Percentiles rank a stretch among this genome's conserved stretches.
Conservation (phyloP, 2,329 filamentous ascomycete genomes). For the Alternaria hordeiaustralica region DNA sequence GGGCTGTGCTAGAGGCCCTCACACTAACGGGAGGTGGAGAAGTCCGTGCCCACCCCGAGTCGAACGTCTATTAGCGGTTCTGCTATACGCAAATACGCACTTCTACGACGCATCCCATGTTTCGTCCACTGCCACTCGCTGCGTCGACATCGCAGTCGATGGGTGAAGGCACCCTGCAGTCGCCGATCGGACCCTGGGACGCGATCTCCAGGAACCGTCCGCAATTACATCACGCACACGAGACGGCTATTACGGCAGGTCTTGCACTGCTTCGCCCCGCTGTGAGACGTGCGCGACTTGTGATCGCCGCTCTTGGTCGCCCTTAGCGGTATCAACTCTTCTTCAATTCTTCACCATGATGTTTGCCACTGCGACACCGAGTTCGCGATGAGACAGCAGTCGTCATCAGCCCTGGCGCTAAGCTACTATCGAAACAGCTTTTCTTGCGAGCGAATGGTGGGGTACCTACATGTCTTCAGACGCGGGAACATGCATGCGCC, state of each 20-base stretch:
- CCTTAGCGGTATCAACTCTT: background rate
- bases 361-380: background rate
- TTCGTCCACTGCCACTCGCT: background rate
- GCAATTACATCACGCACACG: background rate
- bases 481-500: background rate
- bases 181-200: background rate
- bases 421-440: background rate
- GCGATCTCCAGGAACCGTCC: constrained; percentile 16
- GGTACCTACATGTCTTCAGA: background rate
- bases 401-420: background rate
- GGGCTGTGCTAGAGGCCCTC: constrained; percentile 3
- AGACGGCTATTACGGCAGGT: constrained; percentile 10
- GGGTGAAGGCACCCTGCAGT: background rate
- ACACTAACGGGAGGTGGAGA: constrained; percentile 16
- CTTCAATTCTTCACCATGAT: background rate
- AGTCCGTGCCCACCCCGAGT: constrained; percentile 3
- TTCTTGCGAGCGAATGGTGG: constrained; percentile 1
- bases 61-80: background rate
- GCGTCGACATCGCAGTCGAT: background rate
- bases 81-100: background rate
- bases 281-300: constrained; percentile 9
- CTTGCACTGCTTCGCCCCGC: background rate
- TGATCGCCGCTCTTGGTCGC: background rate
- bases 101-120: background rate
- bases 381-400: background rate